Base-by-base conservation (phyloP, 495 filamentous ascomycete genomes). In the Tuber microsphaerosporum region DNA sequence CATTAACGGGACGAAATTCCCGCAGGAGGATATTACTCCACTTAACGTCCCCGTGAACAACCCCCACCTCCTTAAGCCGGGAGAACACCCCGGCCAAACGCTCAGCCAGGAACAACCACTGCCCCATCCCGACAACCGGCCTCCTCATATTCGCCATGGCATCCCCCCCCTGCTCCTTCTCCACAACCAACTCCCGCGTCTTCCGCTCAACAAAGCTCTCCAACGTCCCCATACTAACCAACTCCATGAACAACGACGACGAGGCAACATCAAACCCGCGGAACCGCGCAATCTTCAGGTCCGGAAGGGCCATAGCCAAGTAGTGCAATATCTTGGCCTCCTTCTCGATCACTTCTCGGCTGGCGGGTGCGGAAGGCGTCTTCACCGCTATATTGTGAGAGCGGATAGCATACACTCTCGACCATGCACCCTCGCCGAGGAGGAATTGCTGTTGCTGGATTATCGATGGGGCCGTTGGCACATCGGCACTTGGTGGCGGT, bases 1-100 rank as follows among this genome's bases (percentile, higher is more conserved):
- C 37, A 20, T 6, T 1, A 9, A 14, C 22, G 6, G 69, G 72
- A 2, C n/a, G n/a, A 44, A 68, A 73, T 37, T 75, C 46, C 4
- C 76, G 75, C 8, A 82, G 72, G 4, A 82, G 74, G 46, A 82
- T 73, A 42, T 82, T 82, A 65, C 77, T 51, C 81, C 75, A 82
- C 51, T 83, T 82, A 22, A 82, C 69, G 26, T 82, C 81, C 19
- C 81, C 81, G 10, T 82, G 81, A 68, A 82, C 78, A 19, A 82
- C 76, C 0, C 75, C 73, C 0, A 48, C 71, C 2, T n/a, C 61
- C 26, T 82, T 80, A 7, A 82, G 74, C n/a, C 48, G 37, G n/a
- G 48, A 34, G 45, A 82, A 78, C 12, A 78, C 74, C 1, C 34
- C 65, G n/a, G 65, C 68, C 16, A 82, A 72, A 9, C 75, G 42